These are phyloP conservation scores for Conoideocrella luteorostrata DNA, from an alignment of 2,329 filamentous ascomycete species.

Conservation along the genomic window DNA sequence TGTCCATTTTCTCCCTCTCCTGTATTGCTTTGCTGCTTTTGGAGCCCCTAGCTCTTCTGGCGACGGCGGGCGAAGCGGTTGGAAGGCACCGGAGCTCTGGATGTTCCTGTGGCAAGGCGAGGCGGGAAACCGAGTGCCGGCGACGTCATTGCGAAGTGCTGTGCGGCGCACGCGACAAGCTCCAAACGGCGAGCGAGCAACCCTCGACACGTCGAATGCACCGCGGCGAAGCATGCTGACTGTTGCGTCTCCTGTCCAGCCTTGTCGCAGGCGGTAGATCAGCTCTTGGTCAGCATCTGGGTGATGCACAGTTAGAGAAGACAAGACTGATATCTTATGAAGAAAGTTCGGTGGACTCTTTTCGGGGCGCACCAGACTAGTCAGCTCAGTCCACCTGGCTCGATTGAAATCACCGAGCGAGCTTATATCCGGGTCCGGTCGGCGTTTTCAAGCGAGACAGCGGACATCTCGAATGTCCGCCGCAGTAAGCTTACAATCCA, in stretches of 20 bases:
- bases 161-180: conserved; percentile 12
- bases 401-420: too few relatives aligned
- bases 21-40: conserved; percentile 62
- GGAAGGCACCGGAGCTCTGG: conserved; percentile 41
- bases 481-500: too few relatives aligned
- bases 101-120: conserved; percentile 16
- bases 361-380: too few relatives aligned
- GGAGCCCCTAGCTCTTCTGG: conserved; percentile 73
- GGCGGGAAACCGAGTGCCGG: not conserved
- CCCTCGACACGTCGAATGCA: conserved; percentile 18
- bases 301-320: too few relatives aligned
- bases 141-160: conserved; percentile 8
- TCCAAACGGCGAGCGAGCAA: conserved; percentile 8
- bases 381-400: too few relatives aligned
- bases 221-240: conserved; percentile 23
- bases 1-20: conserved; percentile 65
- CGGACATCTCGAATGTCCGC: too few relatives aligned
- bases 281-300: not conserved
- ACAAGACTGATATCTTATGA: too few relatives aligned
- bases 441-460: too few relatives aligned
- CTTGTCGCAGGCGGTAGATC: not conserved
- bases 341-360: too few relatives aligned
- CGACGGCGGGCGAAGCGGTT: conserved; percentile 67
- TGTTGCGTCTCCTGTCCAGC: conserved; percentile 7
- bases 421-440: too few relatives aligned